These are phyloP conservation scores for Arthroderma uncinatum DNA, from an alignment of 2,329 filamentous ascomycete genomes.

Conservation along the genomic window DNA sequence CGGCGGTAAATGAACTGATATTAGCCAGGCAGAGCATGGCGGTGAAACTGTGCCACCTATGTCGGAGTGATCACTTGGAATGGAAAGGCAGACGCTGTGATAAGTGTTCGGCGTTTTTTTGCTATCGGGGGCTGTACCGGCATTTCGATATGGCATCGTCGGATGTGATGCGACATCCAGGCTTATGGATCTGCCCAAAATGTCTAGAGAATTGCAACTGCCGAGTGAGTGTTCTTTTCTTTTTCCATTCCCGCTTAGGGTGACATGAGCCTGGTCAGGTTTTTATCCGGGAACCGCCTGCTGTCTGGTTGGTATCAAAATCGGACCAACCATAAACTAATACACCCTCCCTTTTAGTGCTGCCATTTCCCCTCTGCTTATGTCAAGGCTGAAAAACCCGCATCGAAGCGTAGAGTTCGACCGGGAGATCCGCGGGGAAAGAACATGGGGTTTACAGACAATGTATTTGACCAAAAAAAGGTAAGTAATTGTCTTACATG, in stretches of 20 bases:
- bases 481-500: conserved; percentile 13
- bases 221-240: conserved; percentile 14
- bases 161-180: conserved; percentile 22
- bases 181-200: conserved; percentile 26
- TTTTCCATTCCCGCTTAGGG: background rate
- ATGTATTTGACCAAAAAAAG: conserved; percentile 29
- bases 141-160: conserved; percentile 27
- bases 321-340: background rate
- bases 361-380: conserved; percentile 27
- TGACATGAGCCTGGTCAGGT: background rate
- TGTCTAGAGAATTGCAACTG: conserved; percentile 27
- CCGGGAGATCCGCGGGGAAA: conserved; percentile 25
- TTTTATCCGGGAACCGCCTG: background rate
- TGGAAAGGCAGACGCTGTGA: conserved; percentile 28
- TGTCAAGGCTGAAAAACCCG: conserved; percentile 26
- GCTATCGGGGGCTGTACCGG: conserved; percentile 27
- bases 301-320: conserved; percentile 3
- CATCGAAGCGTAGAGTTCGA: conserved; percentile 24
- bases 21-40: conserved; percentile 18
- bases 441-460: conserved; percentile 28
- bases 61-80: conserved; percentile 26
- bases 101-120: conserved; percentile 28
- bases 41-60: conserved; percentile 26
- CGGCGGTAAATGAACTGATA: conserved; percentile 24
- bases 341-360: conserved; percentile 15